Evolutionary conservation across 352 stramenopile genomes (phyloP).

Genomic region (Globisporangium uncinulatum): DNA sequence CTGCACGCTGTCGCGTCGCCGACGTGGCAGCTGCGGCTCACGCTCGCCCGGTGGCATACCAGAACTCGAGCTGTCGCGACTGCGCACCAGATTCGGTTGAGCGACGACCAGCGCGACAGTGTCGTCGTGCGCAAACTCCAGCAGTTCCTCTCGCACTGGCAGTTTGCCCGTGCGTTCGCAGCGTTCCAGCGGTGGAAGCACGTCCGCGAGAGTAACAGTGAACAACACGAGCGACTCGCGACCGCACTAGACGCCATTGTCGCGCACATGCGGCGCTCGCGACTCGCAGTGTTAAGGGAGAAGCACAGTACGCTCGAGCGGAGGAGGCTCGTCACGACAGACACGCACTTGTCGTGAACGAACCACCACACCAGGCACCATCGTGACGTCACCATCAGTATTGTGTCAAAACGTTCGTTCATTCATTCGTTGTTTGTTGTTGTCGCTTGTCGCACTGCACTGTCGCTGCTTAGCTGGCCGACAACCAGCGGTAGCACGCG

Average conservation of each 20-base stretch:
- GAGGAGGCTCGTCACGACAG: background rate
- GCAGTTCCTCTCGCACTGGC: slow-evolving; percentile 30
- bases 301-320: slow-evolving; percentile 27
- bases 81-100: slow-evolving; percentile 1
- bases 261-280: slow-evolving; percentile 24
- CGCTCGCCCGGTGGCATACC: slow-evolving; percentile 2
- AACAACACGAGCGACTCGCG: slow-evolving; percentile 21
- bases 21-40: background rate
- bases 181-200: slow-evolving; percentile 38
- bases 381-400: too few species aligned
- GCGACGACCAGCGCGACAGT: background rate
- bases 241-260: slow-evolving; percentile 23
- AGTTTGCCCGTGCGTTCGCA: slow-evolving; percentile 18
- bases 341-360: too few species aligned
- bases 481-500: too few species aligned
- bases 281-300: slow-evolving; percentile 19
- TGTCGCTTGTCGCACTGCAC: too few species aligned
- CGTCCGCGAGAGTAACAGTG: slow-evolving; percentile 9
- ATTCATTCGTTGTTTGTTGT: background rate
- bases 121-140: slow-evolving; percentile 5
- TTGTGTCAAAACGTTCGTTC: background rate
- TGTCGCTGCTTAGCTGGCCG: too few species aligned
- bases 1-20: background rate
- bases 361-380: too few species aligned
- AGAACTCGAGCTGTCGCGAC: background rate